Conservation (phyloP, 225 moss, liverwort and hornwort species). For the Polytrichum formosum region DNA sequence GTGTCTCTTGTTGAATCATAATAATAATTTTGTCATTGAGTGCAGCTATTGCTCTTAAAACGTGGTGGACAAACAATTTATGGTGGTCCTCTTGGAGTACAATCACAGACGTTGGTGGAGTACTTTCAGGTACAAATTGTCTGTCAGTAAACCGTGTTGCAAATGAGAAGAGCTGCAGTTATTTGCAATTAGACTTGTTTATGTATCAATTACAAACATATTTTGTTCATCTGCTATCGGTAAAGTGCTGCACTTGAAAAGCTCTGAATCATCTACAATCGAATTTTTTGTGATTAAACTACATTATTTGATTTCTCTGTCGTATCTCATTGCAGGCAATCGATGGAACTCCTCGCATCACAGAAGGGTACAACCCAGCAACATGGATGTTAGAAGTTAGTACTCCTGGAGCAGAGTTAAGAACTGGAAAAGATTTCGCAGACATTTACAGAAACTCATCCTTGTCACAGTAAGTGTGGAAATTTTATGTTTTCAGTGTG, state of each 20-base stretch:
- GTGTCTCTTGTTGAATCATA: too few relatives aligned
- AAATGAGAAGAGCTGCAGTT: background rate
- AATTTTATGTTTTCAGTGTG: too few relatives aligned
- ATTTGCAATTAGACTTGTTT: too few relatives aligned
- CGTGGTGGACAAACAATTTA: slow-evolving; percentile 57
- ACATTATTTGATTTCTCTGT: too few relatives aligned
- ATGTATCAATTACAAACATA: too few relatives aligned
- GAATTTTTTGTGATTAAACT: too few relatives aligned
- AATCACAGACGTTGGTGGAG: slow-evolving; percentile 45
- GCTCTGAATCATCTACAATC: too few relatives aligned
- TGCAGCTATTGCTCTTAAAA: slow-evolving; percentile 58
- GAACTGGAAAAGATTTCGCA: slow-evolving; percentile 72
- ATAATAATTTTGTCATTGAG: too few relatives aligned
- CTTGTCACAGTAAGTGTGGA: slow-evolving; percentile 54
- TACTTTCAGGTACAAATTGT: slow-evolving; percentile 45
- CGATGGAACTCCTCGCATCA: slow-evolving; percentile 62
- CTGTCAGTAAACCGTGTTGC: slow-evolving; percentile 12
- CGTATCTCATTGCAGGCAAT: slow-evolving; percentile 39
- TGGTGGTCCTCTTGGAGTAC: slow-evolving; percentile 49
- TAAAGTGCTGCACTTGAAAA: background rate
- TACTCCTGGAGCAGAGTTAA: slow-evolving; percentile 61
- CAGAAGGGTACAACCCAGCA: slow-evolving; percentile 83
- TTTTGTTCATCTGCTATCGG: slow-evolving; percentile 4
- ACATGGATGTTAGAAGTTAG: slow-evolving; percentile 92
- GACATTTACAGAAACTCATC: slow-evolving; percentile 53